Evolutionary conservation across 108 stramenopile genomes (phyloP).

Genomic region (Pseudonitzschia multiseries): DNA sequence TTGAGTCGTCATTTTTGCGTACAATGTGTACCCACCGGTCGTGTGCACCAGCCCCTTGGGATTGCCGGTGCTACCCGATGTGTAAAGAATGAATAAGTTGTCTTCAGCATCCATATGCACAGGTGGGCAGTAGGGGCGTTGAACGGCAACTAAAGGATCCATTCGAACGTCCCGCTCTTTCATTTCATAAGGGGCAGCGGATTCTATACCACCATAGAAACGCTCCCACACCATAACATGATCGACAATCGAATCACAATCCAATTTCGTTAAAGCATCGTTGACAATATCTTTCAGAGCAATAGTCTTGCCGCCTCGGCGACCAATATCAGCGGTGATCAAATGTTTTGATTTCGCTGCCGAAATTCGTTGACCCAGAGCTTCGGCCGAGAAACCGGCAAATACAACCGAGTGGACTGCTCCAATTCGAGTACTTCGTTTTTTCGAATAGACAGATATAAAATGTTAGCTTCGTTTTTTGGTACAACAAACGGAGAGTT

Average conservation of each 20-base stretch:
- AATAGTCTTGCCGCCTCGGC: slow-evolving; percentile 81
- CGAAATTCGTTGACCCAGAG: slow-evolving; percentile 87
- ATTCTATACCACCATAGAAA: slow-evolving; percentile 38
- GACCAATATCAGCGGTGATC: slow-evolving; percentile 87
- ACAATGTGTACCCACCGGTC: slow-evolving; percentile 93
- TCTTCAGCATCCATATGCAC: slow-evolving; percentile 96
- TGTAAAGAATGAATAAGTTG: slow-evolving; percentile 95
- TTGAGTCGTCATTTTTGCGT: slow-evolving; percentile 85
- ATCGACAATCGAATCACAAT: slow-evolving; percentile 65
- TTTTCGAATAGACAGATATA: background rate
- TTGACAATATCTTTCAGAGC: slow-evolving; percentile 90
- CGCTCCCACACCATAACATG: slow-evolving; percentile 91
- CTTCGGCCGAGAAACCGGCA: slow-evolving; percentile 95
- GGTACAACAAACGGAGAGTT: too few species aligned
- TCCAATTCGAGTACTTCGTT: slow-evolving; percentile 90
- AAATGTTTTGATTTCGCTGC: slow-evolving; percentile 86
- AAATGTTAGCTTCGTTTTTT: background rate
- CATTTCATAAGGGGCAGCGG: slow-evolving; percentile 44
- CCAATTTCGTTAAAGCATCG: slow-evolving; percentile 68
- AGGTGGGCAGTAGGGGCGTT: slow-evolving; percentile 94
- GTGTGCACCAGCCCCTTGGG: slow-evolving; percentile 94
- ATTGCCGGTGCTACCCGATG: slow-evolving; percentile 93
- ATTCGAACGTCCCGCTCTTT: slow-evolving; percentile 79
- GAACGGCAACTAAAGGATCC: slow-evolving; percentile 74
- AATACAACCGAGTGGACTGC: slow-evolving; percentile 97